Base-by-base conservation (phyloP, 2,329 filamentous ascomycete species). In the Ramularia endophylla region DNA sequence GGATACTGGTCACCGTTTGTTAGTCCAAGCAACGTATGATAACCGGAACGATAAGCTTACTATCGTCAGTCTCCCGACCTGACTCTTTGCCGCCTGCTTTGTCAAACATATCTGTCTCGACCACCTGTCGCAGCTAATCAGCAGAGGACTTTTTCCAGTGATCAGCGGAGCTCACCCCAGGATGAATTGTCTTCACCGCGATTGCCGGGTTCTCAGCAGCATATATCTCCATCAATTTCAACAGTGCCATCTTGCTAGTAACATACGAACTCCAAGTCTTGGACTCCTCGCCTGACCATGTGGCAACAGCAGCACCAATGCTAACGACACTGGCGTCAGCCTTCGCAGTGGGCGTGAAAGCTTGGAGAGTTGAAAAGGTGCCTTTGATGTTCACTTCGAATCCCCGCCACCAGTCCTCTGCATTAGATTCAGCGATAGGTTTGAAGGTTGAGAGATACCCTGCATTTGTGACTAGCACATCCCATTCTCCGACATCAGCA, bases 361-460 rank as follows among this genome's bases (percentile, higher is more conserved):
- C 28, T n/a, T 40, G 37, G 4, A 40, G 15, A 11, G 13, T n/a
- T 7, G 16, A 11, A n/a, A 32, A 32, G 4, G 37, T 8, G 9
- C 37, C n/a, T n/a, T n/a, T 28, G 27, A 38, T 13, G 13, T 38
- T 38, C 15, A 38, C 36, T 27, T 38, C 36, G 25, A 38, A 38
- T 8, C 36, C 36, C 1, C 15, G 20, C 36, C 36, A 38, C 36
- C 36, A 38, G 6, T 38, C 36, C 9, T 13, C 36, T 11, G 20
- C n/a, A 18, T 38, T 7, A 6, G 20, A 4, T 11, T 30, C 27
- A 8, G 20, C 22, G 20, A 38, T 38, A 22, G 7, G 6, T 11
- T 18, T 18, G 15, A 6, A 6, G 13, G 13, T 28, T 8, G 36
- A 9, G 12, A 38, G 4, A 18, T 30, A 38, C 9, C 36, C 36